phyloP scores from a whole-genome alignment of 1,284 basidiomycete species.

The Trametes pubescens region DNA sequence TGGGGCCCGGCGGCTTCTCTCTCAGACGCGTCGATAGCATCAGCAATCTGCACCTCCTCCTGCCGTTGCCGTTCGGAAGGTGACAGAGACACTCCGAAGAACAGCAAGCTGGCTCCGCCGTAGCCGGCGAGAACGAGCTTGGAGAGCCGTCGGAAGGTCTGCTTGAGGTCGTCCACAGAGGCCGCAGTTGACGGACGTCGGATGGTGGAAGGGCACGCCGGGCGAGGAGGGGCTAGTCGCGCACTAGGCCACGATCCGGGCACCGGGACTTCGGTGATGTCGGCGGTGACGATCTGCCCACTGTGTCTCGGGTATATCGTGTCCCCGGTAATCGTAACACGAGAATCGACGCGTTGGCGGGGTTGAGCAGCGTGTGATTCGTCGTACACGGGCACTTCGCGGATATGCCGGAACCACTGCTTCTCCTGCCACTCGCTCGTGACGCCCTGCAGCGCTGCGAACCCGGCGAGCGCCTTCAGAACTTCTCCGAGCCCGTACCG shows the following conservation, averaged over 20 bases:
- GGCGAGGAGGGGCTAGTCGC: conserved; percentile 29
- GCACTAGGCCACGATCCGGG: conserved; percentile 36
- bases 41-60: conserved; percentile 68
- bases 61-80: conserved; percentile 35
- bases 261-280: conserved; percentile 66
- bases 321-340: conserved; percentile 73
- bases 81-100: conserved; percentile 72
- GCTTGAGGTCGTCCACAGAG: conserved; percentile 64
- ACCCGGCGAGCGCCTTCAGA: conserved; percentile 73
- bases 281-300: conserved; percentile 75
- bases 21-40: conserved; percentile 74
- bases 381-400: conserved; percentile 70
- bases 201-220: conserved; percentile 1
- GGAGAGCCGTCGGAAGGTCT: conserved; percentile 74
- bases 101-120: conserved; percentile 78
- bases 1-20: conserved; percentile 52
- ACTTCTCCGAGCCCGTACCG: conserved; percentile 70
- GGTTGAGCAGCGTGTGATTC: conserved; percentile 37
- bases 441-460: conserved; percentile 79
- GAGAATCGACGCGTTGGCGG: conserved; percentile 47
- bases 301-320: conserved; percentile 66
- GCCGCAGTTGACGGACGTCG: conserved; percentile 3
- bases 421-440: conserved; percentile 81
- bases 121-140: conserved; percentile 84
- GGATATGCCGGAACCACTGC: conserved; percentile 68